Percentiles rank a stretch among this genome's conserved stretches.
phyloP scores from a whole-genome alignment of 2,329 filamentous ascomycete genomes.

The Diaporthe nobilis region DNA sequence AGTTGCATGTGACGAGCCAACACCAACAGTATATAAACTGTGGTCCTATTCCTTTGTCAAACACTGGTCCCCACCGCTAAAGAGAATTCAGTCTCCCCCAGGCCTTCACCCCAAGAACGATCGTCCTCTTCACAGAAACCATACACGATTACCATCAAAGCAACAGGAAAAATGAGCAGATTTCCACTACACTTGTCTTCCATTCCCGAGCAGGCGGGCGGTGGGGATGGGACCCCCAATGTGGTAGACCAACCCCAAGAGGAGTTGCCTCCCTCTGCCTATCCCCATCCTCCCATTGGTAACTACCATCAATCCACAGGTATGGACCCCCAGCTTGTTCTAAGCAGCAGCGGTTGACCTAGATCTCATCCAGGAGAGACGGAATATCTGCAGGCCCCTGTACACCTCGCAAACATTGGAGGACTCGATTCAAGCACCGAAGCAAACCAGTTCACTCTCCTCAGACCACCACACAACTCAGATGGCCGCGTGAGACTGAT shows the following conservation, averaged over 20 bases:
- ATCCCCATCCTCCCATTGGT: neutral
- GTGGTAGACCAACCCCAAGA: neutral
- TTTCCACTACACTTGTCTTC: neutral
- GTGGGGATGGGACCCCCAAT: neutral
- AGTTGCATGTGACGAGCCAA: constrained; percentile 79
- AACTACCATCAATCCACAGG: neutral
- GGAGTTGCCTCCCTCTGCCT: neutral
- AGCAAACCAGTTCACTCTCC: too few species aligned
- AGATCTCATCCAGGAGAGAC: neutral
- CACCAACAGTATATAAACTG: constrained; percentile 56
- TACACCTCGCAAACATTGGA: neutral
- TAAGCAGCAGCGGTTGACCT: neutral
- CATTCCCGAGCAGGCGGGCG: too few species aligned
- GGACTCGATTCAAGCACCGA: neutral
- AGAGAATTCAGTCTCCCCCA: neutral
- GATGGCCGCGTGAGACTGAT: too few species aligned
- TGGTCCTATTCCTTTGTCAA: neutral
- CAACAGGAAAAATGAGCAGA: neutral
- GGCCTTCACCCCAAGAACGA: too few species aligned
- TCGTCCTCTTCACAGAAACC: neutral
- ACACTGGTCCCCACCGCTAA: neutral
- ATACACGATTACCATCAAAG: neutral
- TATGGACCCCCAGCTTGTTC: neutral
- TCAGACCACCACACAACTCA: too few species aligned
- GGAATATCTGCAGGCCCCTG: neutral